phyloP scores from a whole-genome alignment of 805 yeast species.

The Saccharomycopsis olivae region DNA sequence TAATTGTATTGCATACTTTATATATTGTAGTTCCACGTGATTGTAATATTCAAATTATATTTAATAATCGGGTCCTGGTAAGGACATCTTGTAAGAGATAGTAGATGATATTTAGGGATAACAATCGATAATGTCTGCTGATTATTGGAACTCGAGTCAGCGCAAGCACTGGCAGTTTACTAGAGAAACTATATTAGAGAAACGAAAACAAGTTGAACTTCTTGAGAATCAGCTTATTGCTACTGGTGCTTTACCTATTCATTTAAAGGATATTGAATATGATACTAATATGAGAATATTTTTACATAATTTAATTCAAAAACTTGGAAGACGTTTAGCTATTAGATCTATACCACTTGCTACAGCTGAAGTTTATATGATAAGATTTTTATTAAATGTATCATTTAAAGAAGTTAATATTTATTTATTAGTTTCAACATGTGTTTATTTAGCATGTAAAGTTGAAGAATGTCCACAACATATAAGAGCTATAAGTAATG shows the following conservation, averaged over 20 bases:
- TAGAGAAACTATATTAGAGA: slow-evolving; percentile 41
- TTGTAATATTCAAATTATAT: too few species aligned
- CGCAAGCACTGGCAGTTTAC: slow-evolving; percentile 73
- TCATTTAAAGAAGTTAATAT: slow-evolving; percentile 74
- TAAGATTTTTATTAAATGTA: slow-evolving; percentile 66
- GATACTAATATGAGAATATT: slow-evolving; percentile 65
- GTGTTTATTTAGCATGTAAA: slow-evolving; percentile 83
- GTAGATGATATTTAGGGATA: too few species aligned
- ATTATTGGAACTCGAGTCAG: slow-evolving; percentile 83
- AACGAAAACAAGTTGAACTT: slow-evolving; percentile 32
- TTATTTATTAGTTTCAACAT: slow-evolving; percentile 71
- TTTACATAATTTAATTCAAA: slow-evolving; percentile 63
- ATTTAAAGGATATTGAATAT: slow-evolving; percentile 31
- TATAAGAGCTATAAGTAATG: slow-evolving; percentile 69
- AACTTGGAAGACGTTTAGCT: slow-evolving; percentile 67
- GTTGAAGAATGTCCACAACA: slow-evolving; percentile 95
- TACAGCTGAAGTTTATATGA: slow-evolving; percentile 77
- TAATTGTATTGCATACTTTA: too few species aligned
- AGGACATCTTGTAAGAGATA: too few species aligned
- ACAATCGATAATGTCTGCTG: slow-evolving; percentile 83
- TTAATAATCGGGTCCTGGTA: too few species aligned
- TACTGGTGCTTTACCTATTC: slow-evolving; percentile 28
- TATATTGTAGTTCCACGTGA: too few species aligned
- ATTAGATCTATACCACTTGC: slow-evolving; percentile 77
- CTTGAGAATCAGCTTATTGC: slow-evolving; percentile 22